These are phyloP conservation scores for Ceratorhiza oryzae-sativae DNA, from an alignment of 1,284 basidiomycete genomes.

Conservation along the genomic window DNA sequence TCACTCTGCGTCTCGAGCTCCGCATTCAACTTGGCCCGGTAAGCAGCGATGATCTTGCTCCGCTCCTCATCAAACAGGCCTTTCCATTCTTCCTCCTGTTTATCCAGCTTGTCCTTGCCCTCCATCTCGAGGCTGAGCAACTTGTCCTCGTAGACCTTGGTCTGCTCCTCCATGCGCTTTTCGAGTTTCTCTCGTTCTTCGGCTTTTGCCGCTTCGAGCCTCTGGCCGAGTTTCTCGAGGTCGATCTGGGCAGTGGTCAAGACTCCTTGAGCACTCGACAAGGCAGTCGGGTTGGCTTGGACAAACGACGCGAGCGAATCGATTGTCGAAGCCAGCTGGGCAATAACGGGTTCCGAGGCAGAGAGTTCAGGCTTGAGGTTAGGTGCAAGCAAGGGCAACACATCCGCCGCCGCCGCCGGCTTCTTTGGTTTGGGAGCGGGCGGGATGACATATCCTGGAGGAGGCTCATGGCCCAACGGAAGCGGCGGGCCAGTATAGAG, in stretches of 20 bases:
- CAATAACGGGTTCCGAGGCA: slow-evolving; percentile 83
- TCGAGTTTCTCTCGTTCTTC: slow-evolving; percentile 82
- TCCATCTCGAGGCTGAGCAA: slow-evolving; percentile 85
- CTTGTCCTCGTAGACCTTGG: slow-evolving; percentile 82
- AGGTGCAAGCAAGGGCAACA: slow-evolving; percentile 83
- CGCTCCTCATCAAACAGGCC: slow-evolving; percentile 84
- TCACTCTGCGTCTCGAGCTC: slow-evolving; percentile 91
- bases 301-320: slow-evolving; percentile 90
- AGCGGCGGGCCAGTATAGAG: slow-evolving; percentile 72
- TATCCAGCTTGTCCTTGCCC: slow-evolving; percentile 82
- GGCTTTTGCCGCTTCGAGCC: slow-evolving; percentile 82
- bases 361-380: slow-evolving; percentile 72
- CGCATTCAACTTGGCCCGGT: slow-evolving; percentile 84
- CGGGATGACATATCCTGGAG: slow-evolving; percentile 80
- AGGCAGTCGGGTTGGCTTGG: slow-evolving; percentile 70
- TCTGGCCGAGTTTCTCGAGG: slow-evolving; percentile 76
- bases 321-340: slow-evolving; percentile 91
- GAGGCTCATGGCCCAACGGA: slow-evolving; percentile 89
- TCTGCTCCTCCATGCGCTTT: slow-evolving; percentile 80
- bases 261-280: slow-evolving; percentile 69
- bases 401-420: slow-evolving; percentile 46
- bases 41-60: slow-evolving; percentile 74
- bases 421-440: slow-evolving; percentile 52
- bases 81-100: slow-evolving; percentile 87
- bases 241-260: slow-evolving; percentile 82